Evolutionary conservation across 371 early-diverging fungal species (phyloP), one percentile per base, ranked within the genome.

Genomic region (Thermomucor indicae-seudaticae): DNA sequence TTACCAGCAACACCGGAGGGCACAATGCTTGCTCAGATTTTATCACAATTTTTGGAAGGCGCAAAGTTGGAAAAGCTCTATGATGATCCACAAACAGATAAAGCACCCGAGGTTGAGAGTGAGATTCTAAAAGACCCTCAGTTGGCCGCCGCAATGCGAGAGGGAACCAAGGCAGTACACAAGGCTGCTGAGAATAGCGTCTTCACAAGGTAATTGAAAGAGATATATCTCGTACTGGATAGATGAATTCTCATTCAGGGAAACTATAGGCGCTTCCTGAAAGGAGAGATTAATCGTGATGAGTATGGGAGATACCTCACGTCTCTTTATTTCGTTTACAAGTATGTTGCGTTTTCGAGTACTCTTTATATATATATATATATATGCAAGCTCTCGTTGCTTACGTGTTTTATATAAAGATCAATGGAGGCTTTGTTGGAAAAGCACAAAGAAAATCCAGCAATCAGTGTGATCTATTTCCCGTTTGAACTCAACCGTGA

Each of bases 111-210:
- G 11, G 16, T 35, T 17, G 43, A 51, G 14, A 20, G 17, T 11
- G 50, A 54, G 14, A 24, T 56, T 8, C 55, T 75, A 3, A 67
- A 71, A 31, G 65, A 75, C 29, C 75, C 75, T 38, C 72, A 75
- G 44, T 41, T 77, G 17, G 78, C 78, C 14, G 52, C 58, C 29
- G 67, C 65, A 11, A 73, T 77, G 78, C 65, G 74, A 29, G 76
- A 83, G 67, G 79, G 81, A 10, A 83, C 83, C 49, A 79, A 75
- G 58, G 72, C 53, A 47, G 69, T 78, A 23, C 83, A 83, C 53
- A 65, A 65, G 35, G 75, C 73, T 24, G 80, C 80, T 28, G 83
- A 79, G 54, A 75, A 78, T 42, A 79, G 80, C 47, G 64, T 76
- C 28, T 83, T 83, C 49, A 69, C 79, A 58, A 80, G 71, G 83